Conservation (phyloP, 805 yeast genomes). For the Blastobotrys chiropterorum region DNA sequence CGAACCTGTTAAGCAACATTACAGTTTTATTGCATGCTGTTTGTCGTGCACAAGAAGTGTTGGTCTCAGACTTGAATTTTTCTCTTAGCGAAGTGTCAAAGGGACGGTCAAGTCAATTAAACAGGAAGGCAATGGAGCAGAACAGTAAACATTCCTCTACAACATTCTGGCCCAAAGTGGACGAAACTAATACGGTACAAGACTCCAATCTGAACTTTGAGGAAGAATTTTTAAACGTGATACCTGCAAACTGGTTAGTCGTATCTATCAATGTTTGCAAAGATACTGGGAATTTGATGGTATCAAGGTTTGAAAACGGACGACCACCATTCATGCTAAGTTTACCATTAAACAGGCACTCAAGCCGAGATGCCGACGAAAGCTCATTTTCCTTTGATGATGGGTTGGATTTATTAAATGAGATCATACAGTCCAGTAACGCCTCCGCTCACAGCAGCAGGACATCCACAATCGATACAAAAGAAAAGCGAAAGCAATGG, state of each 20-base stretch:
- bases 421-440: conserved; percentile 58
- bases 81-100: neutral
- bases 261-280: conserved; percentile 57
- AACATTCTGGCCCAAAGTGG: neutral
- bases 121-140: neutral
- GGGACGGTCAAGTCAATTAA: conserved; percentile 7
- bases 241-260: conserved; percentile 52
- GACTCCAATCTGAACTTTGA: neutral
- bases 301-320: conserved; percentile 40
- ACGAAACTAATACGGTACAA: neutral
- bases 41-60: conserved; percentile 3
- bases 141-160: neutral
- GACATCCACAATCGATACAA: conserved; percentile 47
- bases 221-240: conserved; percentile 6
- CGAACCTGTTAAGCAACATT: conserved; percentile 10
- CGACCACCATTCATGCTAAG: conserved; percentile 43
- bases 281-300: conserved; percentile 49
- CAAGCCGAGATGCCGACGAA: conserved; percentile 40
- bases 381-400: conserved; percentile 38
- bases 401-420: conserved; percentile 45
- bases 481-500: conserved; percentile 64
- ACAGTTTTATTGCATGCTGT: conserved; percentile 12
- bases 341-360: conserved; percentile 53
- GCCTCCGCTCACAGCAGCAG: conserved; percentile 48
- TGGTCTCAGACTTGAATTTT: neutral